phyloP scores from a whole-genome alignment of 371 early-diverging fungal genomes.

The Sanchytrium tribonematis region DNA sequence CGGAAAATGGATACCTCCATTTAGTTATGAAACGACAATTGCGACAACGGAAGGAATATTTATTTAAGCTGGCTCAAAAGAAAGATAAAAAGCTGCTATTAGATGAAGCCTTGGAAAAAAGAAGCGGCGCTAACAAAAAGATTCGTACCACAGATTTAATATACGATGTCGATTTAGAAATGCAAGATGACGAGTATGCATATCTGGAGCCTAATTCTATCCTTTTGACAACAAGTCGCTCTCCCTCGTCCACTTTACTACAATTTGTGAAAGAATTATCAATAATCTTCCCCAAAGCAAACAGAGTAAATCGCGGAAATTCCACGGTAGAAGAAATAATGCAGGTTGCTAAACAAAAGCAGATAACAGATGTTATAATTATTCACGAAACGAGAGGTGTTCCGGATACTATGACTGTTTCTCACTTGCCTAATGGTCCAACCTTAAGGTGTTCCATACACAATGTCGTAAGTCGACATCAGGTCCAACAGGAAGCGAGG shows the following conservation, averaged over 20 bases:
- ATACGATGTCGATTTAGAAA: background rate
- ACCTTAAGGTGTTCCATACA: slow-evolving; percentile 11
- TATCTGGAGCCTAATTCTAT: background rate
- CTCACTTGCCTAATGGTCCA: slow-evolving; percentile 13
- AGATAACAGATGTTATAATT: slow-evolving; percentile 11
- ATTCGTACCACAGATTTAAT: background rate
- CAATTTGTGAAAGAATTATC: slow-evolving; percentile 11
- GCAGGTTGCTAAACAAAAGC: slow-evolving; percentile 6
- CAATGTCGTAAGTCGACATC: slow-evolving; percentile 3
- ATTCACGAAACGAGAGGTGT: slow-evolving; percentile 12
- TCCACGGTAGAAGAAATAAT: slow-evolving; percentile 9
- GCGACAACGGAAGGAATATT: background rate
- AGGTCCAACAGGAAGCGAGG: background rate
- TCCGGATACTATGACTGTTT: slow-evolving; percentile 10
- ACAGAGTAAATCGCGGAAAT: slow-evolving; percentile 9
- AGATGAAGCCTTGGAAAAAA: background rate
- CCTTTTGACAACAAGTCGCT: slow-evolving; percentile 10
- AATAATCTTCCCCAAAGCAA: slow-evolving; percentile 11
- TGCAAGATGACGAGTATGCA: background rate
- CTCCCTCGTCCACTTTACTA: slow-evolving; percentile 9
- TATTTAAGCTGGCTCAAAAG: background rate
- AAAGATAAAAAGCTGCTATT: background rate
- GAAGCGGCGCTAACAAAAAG: background rate
- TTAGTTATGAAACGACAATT: background rate
- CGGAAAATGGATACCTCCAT: no score